Conservation (phyloP, 108 stramenopile genomes). For the Fistulifera solaris region DNA sequence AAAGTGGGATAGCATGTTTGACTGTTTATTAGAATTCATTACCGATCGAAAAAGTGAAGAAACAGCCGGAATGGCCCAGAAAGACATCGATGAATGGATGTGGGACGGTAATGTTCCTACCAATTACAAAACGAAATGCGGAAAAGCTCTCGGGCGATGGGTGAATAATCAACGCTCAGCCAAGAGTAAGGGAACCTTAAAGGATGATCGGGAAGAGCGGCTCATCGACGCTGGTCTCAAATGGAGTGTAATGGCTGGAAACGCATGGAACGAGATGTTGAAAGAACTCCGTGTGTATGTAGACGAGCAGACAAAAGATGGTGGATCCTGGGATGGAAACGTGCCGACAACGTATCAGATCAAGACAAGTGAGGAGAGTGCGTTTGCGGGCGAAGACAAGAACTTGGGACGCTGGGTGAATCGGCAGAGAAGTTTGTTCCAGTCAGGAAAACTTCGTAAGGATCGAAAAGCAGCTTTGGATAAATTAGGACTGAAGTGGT, state of each 20-base stretch:
- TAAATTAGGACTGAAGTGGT: conserved; percentile 77
- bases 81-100: conserved; percentile 52
- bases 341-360: conserved; percentile 81
- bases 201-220: conserved; percentile 64
- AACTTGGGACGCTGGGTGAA: conserved; percentile 86
- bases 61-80: conserved; percentile 40
- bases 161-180: conserved; percentile 85
- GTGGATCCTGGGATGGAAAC: conserved; percentile 46
- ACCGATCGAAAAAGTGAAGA: conserved; percentile 48
- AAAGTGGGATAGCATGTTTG: conserved; percentile 86
- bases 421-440: conserved; percentile 75
- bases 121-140: conserved; percentile 56
- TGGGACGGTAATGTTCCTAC: conserved; percentile 83
- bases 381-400: conserved; percentile 45
- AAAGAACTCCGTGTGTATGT: conserved; percentile 74
- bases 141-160: conserved; percentile 81
- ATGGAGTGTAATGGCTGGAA: conserved; percentile 85
- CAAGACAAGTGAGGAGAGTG: conserved; percentile 27
- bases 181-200: conserved; percentile 68
- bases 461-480: conserved; percentile 70
- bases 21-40: conserved; percentile 60
- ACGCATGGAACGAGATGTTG: conserved; percentile 80
- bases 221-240: conserved; percentile 74
- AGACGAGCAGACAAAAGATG: conserved; percentile 41
- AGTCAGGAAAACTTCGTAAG: conserved; percentile 69